Base-by-base conservation (phyloP, 495 filamentous ascomycete species). In the Penicillium parvum region DNA sequence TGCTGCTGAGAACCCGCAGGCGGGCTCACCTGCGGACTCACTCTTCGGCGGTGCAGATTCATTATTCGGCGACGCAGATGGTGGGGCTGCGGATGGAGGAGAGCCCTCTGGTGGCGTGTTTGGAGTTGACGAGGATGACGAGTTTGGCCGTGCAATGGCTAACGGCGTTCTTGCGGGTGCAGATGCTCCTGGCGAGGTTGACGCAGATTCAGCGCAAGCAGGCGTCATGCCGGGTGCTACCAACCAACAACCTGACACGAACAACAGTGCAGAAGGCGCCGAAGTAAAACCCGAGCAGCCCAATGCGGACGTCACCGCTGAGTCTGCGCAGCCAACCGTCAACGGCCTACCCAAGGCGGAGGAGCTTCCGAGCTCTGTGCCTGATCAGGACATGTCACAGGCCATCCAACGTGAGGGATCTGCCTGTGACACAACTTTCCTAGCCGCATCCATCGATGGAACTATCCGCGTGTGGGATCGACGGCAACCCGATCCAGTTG, bases 401-500 rank as follows among this genome's bases (percentile, higher is more conserved):
- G 41, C 66, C 14, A 49, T 44, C 14, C 53, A 63, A 14, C 40
- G 71, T 52, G 29, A 75, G 64, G 53, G 66, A 54, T 33, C 80
- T 70, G 43, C 41, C 0, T 37, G 58, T 0, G 79, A 88, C 33
- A 81, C 77, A 19, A 90, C 83, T 9, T 97, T 98, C 60, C 72
- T 97, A 23, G 84, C 87, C 34, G 84, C 91, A 12, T 85, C 85
- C 1, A 86, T 94, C 5, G 86, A 97, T 64, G 92, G 92, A 30
- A 84, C 83, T 2, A 81, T 97, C 41, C 82, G 86, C 17, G 71
- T 98, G 43, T 98, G 92, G 91, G 92, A 98, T 59, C 78, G 90
- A 28, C 79, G 92, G 12, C 75, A 84, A 49, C 78, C 75, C 9
- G 76, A 82, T 40, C 84, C 94, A 3, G 70, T 96, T 9, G 88